Base-by-base conservation (phyloP, 177 flowering plant genomes). In the Vitis hybrid region DNA sequence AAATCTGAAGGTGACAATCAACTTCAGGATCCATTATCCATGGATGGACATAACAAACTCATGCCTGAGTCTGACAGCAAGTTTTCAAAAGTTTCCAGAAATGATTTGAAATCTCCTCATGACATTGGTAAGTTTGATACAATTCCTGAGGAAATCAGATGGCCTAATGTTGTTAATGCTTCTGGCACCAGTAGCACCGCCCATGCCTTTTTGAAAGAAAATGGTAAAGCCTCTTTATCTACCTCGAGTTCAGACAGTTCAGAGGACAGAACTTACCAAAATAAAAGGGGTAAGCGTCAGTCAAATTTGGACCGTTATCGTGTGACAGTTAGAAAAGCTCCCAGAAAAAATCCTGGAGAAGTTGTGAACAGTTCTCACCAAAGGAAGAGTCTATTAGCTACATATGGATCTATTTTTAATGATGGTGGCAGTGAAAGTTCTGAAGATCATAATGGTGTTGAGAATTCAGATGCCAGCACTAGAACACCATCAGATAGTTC, bases 381-480 rank as follows among this genome's bases (percentile, higher is more conserved):
- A 3, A 61, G 73, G 70, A 89, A 81, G 75, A 79, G 83, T 52
- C 69, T 84, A 72, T 69, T 84, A 60, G 70, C 76, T 60, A 72
- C 56, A 56, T 18, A 82, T 30, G 79, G 81, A 6, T 48, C 82
- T 40, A 76, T 85, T 46, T 87, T 87, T 55, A 70, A 74, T 64
- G 84, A 86, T 67, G 81, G 65, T 56, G 76, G 79, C 67, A 62
- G 78, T 68, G 84, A 75, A 52, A 82, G 80, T 76, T 88, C 89
- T 73, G 78, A 75, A 24, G 84, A 82, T 68, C 83, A 75, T 50
- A 81, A 77, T 64, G 78, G 56, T 55, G 46, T 19, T 54, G 72
- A 61, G 24, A 54, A 71, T 76, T 88, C 90, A 18, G 85, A 80
- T 75, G 76, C 81, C 52, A 80, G 87, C 75, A 81, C 87, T 52